phyloP scores from a whole-genome alignment of 495 filamentous ascomycete species.

The Physcia stellaris region DNA sequence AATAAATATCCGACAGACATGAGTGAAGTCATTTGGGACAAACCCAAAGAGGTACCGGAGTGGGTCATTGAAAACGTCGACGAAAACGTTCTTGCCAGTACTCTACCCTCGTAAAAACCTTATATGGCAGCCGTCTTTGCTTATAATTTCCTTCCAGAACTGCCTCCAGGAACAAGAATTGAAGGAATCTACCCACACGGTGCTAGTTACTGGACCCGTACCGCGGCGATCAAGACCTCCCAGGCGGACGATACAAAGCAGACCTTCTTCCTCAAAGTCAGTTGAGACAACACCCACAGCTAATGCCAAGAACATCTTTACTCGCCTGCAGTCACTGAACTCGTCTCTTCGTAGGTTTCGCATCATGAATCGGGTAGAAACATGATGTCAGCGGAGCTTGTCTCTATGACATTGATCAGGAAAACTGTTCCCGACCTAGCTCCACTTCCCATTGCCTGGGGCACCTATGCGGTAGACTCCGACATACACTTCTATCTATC shows the following conservation, averaged over 20 bases:
- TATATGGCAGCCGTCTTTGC: no score
- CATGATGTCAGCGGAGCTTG: constrained; percentile 32
- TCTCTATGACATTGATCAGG: constrained; percentile 31
- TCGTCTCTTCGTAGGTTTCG: no score
- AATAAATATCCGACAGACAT: no score
- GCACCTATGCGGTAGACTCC: constrained; percentile 20
- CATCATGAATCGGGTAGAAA: constrained; percentile 19
- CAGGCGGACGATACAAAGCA: constrained; percentile 14
- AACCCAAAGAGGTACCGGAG: no score
- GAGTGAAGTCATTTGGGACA: no score
- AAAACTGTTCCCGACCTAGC: constrained; percentile 24
- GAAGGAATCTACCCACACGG: constrained; percentile 21
- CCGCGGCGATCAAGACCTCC: constrained; percentile 19
- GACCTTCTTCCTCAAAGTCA: constrained; percentile 27
- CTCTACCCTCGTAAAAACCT: no score
- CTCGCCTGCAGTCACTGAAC: no score
- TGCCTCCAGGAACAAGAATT: constrained; percentile 16
- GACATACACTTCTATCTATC: constrained; percentile 33
- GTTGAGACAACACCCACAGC: no score
- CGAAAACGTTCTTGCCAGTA: no score
- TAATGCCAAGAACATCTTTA: no score
- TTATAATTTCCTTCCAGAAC: no score
- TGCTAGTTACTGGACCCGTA: constrained; percentile 25
- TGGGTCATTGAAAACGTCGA: no score
- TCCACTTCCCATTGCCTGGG: constrained; percentile 32